Percentiles rank a stretch among this genome's conserved stretches.
These are phyloP conservation scores for Zea luxurians DNA, from an alignment of 176 grass and related monocot species.

Conservation along the genomic window DNA sequence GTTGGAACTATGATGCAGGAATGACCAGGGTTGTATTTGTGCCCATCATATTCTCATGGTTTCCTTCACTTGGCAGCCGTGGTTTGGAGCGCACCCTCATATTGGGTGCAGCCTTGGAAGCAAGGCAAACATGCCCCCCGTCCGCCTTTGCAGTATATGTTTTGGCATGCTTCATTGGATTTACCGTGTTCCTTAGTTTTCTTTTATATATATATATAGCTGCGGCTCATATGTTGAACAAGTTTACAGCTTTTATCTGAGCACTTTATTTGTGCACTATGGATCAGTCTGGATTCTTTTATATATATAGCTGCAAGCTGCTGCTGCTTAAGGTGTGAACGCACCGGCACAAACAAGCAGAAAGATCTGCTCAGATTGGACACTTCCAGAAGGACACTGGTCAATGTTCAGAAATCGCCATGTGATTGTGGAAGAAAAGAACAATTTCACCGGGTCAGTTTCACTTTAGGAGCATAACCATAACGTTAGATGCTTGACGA, in stretches of 20 bases:
- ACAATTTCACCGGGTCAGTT: neutral
- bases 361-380: conserved; percentile 12
- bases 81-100: conserved; percentile 49
- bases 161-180: conserved; percentile 1
- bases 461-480: neutral
- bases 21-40: conserved; percentile 43
- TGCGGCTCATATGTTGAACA: neutral
- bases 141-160: neutral
- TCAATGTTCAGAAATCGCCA: neutral
- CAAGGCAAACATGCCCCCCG: conserved; percentile 24
- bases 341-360: neutral
- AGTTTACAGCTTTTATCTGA: neutral
- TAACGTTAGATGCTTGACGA: neutral
- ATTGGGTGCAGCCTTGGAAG: conserved; percentile 43
- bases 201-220: neutral
- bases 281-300: conserved; percentile 14
- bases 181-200: conserved; percentile 5
- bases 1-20: conserved; percentile 48
- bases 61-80: conserved; percentile 51
- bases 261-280: neutral
- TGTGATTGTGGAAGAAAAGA: neutral
- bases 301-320: too few species aligned
- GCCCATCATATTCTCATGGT: conserved; percentile 45
- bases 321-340: conserved; percentile 28
- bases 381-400: conserved; percentile 6